Conservation (phyloP, 352 stramenopile genomes). For the Pilasporangium apinafurcum region DNA sequence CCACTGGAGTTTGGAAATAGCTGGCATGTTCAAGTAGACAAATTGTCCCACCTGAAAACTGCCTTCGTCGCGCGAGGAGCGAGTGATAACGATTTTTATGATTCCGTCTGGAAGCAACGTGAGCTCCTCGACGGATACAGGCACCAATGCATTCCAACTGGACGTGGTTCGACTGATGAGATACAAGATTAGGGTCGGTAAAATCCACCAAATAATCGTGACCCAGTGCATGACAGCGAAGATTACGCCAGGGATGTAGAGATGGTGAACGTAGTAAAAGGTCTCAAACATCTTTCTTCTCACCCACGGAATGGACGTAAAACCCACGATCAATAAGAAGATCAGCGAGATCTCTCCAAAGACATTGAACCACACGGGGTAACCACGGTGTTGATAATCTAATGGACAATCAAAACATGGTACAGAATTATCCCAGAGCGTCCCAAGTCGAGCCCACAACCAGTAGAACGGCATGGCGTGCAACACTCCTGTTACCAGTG, state of each 20-base stretch:
- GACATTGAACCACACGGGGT: conserved; percentile 52
- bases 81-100: conserved; percentile 35
- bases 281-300: conserved; percentile 37
- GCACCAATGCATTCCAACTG: conserved; percentile 21
- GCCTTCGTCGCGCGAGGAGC: conserved; percentile 8
- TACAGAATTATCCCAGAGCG: conserved; percentile 21
- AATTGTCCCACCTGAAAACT: conserved; percentile 45
- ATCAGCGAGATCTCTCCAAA: conserved; percentile 53
- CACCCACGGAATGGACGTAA: conserved; percentile 43
- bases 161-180: conserved; percentile 39
- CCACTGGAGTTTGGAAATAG: conserved; percentile 53
- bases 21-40: conserved; percentile 48
- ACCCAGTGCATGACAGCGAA: conserved; percentile 47
- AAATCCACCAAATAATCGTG: conserved; percentile 38
- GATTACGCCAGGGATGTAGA: conserved; percentile 40
- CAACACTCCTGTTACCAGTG: conserved; percentile 24
- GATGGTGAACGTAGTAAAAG: conserved; percentile 54
- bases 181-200: conserved; percentile 51
- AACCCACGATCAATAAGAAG: conserved; percentile 24
- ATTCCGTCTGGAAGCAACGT: conserved; percentile 23
- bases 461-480: conserved; percentile 46
- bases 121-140: conserved; percentile 29
- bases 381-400: conserved; percentile 24
- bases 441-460: conserved; percentile 24
- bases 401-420: conserved; percentile 52